Evolutionary conservation across 768 basidiomycete species (phyloP).

Genomic region (Mycena sanguinolenta): DNA sequence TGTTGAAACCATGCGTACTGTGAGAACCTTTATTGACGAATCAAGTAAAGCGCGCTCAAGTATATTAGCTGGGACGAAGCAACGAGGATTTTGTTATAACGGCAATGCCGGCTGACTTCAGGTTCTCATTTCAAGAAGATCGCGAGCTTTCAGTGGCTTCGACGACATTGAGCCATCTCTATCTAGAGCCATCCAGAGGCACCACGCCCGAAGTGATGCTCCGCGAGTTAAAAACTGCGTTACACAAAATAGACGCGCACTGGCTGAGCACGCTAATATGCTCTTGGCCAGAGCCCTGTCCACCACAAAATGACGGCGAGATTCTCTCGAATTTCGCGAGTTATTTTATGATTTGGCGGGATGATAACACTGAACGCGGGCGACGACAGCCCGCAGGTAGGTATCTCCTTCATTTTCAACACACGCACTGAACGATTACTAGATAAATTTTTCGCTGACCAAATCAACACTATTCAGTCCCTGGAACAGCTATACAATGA

Average conservation of each 20-base stretch:
- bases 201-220: slow-evolving; percentile 12
- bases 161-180: background rate
- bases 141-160: no score
- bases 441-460: slow-evolving; percentile 3
- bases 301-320: slow-evolving; percentile 15
- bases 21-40: background rate
- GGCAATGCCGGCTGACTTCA: background rate
- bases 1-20: slow-evolving; percentile 14
- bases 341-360: slow-evolving; percentile 20
- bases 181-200: background rate
- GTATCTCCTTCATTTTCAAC: background rate
- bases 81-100: slow-evolving; percentile 1
- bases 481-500: slow-evolving; percentile 6
- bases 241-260: slow-evolving; percentile 11
- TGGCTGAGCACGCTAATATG: slow-evolving; percentile 16
- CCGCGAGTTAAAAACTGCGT: background rate
- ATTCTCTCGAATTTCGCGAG: slow-evolving; percentile 22
- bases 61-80: slow-evolving; percentile 2
- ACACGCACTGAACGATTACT: background rate
- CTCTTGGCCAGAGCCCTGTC: slow-evolving; percentile 5
- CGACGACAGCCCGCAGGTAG: background rate
- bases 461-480: background rate
- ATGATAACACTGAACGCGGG: background rate
- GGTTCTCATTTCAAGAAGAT: background rate
- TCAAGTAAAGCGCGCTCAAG: background rate